Evolutionary conservation across 2,329 filamentous ascomycete species (phyloP), one percentile per base, ranked within the genome.

Genomic region (Monosporascus cannonballus): DNA sequence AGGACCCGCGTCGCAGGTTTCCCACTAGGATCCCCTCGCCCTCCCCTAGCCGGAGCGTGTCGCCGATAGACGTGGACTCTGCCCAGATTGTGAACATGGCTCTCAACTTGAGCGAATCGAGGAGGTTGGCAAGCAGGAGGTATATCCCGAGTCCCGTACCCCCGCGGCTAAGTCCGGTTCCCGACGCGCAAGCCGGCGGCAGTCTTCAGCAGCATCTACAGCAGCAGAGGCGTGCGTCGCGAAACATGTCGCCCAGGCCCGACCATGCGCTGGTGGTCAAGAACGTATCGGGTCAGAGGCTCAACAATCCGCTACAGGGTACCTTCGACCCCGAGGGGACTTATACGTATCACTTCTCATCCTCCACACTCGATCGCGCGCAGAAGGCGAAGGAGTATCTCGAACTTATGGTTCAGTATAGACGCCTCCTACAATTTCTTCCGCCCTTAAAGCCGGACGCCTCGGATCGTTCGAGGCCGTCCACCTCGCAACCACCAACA

Each of bases 41-140:
- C 20, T 61, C 59, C 34, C 57, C 53, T 46, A 63, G 54, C 50
- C 54, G 64, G 5, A 60, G 52, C 34, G 56, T 57, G 46, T 57
- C 66, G 15, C 61, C 69, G 5, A 67, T 88, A 20, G 84, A 90
- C 61, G 78, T 87, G 54, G 92, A 96, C 64, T 87, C 92, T 7
- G 83, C 87, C 4, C 89, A 96, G 69, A 95, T 97, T 58, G 90
- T 97, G 42, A 91, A 91, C 64, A 89, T 97, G 81, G 93, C 93
- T 1, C 72, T 97, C 61, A 94, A 87, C 58, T 72, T 97, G 48
- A 96, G 89, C 73, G 90, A 96, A 69, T 89, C 86, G 64, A 83
- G 84, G 58, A 83, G 83, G 64, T 78, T 78, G 71, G 88, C 76
- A 56, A 83, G 73, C 68, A 81, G 75, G 69, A 79, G 74, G 69